These are phyloP conservation scores for Talaromyces sp. DNA, from an alignment of 2,329 filamentous ascomycete genomes.

Conservation along the genomic window DNA sequence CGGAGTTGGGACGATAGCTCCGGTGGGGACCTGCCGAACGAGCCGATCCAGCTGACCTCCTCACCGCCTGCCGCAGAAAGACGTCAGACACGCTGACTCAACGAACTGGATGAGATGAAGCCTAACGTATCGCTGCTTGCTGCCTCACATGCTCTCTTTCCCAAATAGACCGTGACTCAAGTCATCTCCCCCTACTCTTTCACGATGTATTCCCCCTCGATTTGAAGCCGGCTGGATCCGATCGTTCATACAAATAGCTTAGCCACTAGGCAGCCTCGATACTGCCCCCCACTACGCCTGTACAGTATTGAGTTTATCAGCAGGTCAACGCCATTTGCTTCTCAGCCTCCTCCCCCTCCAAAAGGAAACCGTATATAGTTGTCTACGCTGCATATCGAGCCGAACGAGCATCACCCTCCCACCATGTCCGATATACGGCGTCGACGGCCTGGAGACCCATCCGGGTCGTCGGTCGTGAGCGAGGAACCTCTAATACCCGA, in stretches of 20 bases:
- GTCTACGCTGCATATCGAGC: not conserved
- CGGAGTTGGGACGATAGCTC: not conserved
- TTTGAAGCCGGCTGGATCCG: conserved; percentile 9
- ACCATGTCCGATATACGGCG: conserved; percentile 37
- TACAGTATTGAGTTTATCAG: not conserved
- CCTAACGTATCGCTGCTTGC: not conserved
- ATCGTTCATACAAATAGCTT: not conserved
- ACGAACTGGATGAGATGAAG: not conserved
- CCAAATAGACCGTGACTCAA: not conserved
- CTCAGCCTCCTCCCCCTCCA: not conserved
- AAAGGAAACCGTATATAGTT: not conserved
- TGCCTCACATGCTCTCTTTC: conserved; percentile 6
- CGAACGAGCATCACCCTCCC: not conserved
- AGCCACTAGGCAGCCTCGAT: not conserved
- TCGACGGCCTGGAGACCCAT: conserved; percentile 28
- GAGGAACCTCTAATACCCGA: conserved; percentile 26
- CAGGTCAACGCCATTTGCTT: not conserved
- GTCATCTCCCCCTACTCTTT: not conserved
- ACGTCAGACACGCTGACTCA: conserved; percentile 2
- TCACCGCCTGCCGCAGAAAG: conserved; percentile 10
- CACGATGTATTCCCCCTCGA: not conserved
- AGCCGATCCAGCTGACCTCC: not conserved
- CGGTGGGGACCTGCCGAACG: not conserved
- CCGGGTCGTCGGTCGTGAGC: conserved; percentile 23
- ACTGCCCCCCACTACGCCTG: not conserved